Evolutionary conservation across 2,329 filamentous ascomycete genomes (phyloP), one percentile per base, ranked within the genome.

Genomic region (Nemania abortiva): DNA sequence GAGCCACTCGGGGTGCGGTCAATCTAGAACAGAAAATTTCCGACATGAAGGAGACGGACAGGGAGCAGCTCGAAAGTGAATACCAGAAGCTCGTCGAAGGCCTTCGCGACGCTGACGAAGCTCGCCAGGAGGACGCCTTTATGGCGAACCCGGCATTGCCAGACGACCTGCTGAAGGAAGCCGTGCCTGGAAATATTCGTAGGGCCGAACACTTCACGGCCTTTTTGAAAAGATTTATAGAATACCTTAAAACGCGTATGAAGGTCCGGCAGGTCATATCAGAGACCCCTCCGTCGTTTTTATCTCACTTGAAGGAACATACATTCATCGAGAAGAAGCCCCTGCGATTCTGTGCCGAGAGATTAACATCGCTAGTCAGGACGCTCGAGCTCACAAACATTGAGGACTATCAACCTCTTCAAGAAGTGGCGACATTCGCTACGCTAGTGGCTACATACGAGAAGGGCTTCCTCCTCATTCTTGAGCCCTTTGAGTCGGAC

Each of bases 251-350:
- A 86, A 98, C 95, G 1, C 90, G 97, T 67, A 98, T 99, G 96
- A 98, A 97, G 85, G 95, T 98, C 15, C 90, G 96, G 4, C 94
- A 98, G 78, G 95, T 97, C 72, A 98, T 98, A 72, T 98, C 96
- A 7, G 96, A 99, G 81, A 99, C 95, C 0, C 96, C 96, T 0
- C 92, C 93, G 2, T 98, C 95, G 0, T 99, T 99, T 79, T 86
- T 99, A 9, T 89, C 92, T 18, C 95, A 99, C 83, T 85, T 99
- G 6, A 97, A 93, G 78, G 96, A 99, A 74, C 90, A 97, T 65
- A 99, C 97, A 0, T 99, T 97, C 77, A 99, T 99, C 76, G 96
- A 99, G 79, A 94, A 94, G 79, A 99, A 99, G 76, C 96, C 96
- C 0, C 81, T 99, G 11, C 87, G 93, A 58, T 99, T 99, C 80